phyloP scores from a whole-genome alignment of 768 basidiomycete genomes.

The Boletus patriciae region DNA sequence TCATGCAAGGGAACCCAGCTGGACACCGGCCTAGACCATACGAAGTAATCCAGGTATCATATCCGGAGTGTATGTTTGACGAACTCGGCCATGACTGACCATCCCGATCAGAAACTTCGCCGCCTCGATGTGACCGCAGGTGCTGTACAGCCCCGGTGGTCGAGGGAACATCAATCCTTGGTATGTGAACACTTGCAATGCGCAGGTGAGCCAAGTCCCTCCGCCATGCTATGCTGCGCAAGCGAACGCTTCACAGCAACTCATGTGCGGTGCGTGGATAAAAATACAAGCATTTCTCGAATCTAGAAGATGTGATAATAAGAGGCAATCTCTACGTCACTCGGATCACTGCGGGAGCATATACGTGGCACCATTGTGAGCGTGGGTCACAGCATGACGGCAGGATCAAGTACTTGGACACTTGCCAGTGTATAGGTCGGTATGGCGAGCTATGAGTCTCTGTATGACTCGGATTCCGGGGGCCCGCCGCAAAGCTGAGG shows the following conservation, averaged over 20 bases:
- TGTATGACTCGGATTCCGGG: neutral
- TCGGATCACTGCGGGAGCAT: neutral
- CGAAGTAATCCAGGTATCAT: neutral
- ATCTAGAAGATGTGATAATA: neutral
- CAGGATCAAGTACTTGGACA: neutral
- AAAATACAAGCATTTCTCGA: neutral
- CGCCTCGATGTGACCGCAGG: neutral
- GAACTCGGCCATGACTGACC: neutral
- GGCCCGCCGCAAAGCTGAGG: neutral
- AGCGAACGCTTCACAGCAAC: neutral
- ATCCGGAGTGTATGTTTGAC: neutral
- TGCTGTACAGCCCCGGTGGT: neutral
- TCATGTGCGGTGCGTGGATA: neutral
- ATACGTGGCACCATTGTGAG: neutral
- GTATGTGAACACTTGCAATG: neutral
- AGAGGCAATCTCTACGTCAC: conserved; percentile 8
- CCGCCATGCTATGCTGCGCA: neutral
- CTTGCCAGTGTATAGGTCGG: neutral
- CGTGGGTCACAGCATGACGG: neutral
- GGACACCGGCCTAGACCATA: neutral
- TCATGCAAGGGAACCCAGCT: neutral
- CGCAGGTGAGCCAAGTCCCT: too few relatives aligned
- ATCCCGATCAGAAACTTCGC: neutral
- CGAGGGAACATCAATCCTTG: neutral
- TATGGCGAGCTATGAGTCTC: neutral